phyloP scores from a whole-genome alignment of 352 stramenopile genomes.

The Globisporangium lucens region DNA sequence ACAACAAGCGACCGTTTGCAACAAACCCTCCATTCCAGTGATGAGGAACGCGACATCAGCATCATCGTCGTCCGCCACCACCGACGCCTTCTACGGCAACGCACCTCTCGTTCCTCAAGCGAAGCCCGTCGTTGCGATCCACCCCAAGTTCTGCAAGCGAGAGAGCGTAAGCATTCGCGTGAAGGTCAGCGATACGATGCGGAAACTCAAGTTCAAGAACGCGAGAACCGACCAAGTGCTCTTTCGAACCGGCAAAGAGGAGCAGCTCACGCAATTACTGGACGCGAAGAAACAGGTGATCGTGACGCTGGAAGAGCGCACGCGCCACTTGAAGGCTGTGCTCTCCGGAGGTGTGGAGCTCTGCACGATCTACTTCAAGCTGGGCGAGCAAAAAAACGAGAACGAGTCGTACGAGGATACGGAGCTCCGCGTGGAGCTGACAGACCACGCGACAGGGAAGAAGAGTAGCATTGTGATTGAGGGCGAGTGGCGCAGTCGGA shows the following conservation, averaged over 20 bases:
- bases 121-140: no score
- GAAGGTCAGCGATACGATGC: not conserved
- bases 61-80: no score
- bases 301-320: not conserved
- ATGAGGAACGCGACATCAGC: no score
- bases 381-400: not conserved
- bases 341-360: not conserved
- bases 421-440: constrained; percentile 1
- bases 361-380: constrained; percentile 6
- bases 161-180: not conserved
- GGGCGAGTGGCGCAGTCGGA: not conserved
- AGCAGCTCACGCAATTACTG: not conserved
- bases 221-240: not conserved
- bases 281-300: not conserved
- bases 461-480: constrained; percentile 4
- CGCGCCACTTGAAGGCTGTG: not conserved
- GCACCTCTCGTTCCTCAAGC: no score
- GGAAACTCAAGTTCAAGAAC: constrained; percentile 5
- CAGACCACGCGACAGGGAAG: not conserved
- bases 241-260: not conserved
- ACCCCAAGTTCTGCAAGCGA: no score
- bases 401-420: not conserved
- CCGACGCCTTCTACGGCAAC: no score
- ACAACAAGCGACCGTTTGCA: no score
- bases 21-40: no score